These are phyloP conservation scores for Lasiodiplodia gonubiensis DNA, from an alignment of 2,329 filamentous ascomycete species.

Conservation along the genomic window DNA sequence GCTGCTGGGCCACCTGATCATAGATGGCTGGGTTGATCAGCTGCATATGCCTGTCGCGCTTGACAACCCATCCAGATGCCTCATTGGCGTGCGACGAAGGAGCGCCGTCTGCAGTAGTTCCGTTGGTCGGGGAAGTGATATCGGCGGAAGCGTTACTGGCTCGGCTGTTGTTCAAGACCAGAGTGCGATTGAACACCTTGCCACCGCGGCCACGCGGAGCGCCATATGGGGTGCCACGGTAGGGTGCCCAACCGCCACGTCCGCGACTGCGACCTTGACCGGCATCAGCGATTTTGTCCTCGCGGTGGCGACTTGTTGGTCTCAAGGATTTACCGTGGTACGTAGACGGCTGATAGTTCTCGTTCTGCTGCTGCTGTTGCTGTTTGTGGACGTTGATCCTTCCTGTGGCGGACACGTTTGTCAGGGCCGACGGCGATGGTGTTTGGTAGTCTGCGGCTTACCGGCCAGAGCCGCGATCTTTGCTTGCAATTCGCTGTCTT, in stretches of 20 bases:
- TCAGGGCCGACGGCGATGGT: slow-evolving; percentile 27
- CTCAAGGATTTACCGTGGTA: slow-evolving; percentile 32
- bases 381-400: slow-evolving; percentile 83
- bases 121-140: slow-evolving; percentile 28
- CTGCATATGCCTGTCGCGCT: slow-evolving; percentile 77
- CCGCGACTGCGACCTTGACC: slow-evolving; percentile 30
- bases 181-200: slow-evolving; percentile 58
- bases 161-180: slow-evolving; percentile 65
- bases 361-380: slow-evolving; percentile 42
- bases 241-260: slow-evolving; percentile 35
- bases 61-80: slow-evolving; percentile 66
- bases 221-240: slow-evolving; percentile 36
- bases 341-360: slow-evolving; percentile 42
- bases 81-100: slow-evolving; percentile 24
- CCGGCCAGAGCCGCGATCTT: slow-evolving; percentile 64
- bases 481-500: slow-evolving; percentile 61
- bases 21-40: slow-evolving; percentile 82
- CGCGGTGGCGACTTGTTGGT: slow-evolving; percentile 47
- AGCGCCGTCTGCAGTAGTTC: slow-evolving; percentile 4
- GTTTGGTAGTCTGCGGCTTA: slow-evolving; percentile 42
- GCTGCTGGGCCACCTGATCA: slow-evolving; percentile 72
- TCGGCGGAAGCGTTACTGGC: background rate
- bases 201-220: slow-evolving; percentile 46
- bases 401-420: slow-evolving; percentile 53
- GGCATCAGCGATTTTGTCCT: slow-evolving; percentile 7